Conservation (phyloP, 768 basidiomycete species). For the Sporobolomyces roseus region DNA sequence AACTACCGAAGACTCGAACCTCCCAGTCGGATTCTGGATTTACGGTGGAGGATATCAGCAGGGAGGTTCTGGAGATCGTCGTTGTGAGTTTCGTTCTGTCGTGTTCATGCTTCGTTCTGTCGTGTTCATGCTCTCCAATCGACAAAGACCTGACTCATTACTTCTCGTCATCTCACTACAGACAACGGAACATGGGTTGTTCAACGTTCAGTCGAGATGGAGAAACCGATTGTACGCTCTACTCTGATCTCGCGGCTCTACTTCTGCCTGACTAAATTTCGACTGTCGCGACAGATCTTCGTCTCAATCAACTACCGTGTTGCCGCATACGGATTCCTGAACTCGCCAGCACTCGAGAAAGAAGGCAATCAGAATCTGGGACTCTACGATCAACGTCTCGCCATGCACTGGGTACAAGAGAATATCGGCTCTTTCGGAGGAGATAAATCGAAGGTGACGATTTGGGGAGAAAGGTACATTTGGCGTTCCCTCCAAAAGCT, state of each 20-base stretch:
- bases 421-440: constrained; percentile 67
- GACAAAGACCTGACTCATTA: background rate
- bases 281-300: constrained; percentile 1
- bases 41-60: constrained; percentile 42
- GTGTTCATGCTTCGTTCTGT: no score
- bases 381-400: constrained; percentile 49
- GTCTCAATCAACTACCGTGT: constrained; percentile 39
- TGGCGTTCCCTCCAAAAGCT: no score
- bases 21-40: constrained; percentile 42
- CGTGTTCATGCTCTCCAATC: background rate
- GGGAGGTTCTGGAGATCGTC: constrained; percentile 28
- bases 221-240: constrained; percentile 32
- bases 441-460: constrained; percentile 56
- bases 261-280: background rate
- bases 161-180: background rate
- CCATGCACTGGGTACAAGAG: constrained; percentile 61
- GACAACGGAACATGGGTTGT: constrained; percentile 38
- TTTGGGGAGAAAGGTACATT: constrained; percentile 33
- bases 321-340: constrained; percentile 36
- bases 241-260: background rate
- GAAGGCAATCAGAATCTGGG: constrained; percentile 31
- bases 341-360: constrained; percentile 2
- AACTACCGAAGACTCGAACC: background rate
- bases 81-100: constrained; percentile 18
- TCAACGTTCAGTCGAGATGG: constrained; percentile 39